Evolutionary conservation across 805 yeast species (phyloP).

Genomic region (Candida caryicola): DNA sequence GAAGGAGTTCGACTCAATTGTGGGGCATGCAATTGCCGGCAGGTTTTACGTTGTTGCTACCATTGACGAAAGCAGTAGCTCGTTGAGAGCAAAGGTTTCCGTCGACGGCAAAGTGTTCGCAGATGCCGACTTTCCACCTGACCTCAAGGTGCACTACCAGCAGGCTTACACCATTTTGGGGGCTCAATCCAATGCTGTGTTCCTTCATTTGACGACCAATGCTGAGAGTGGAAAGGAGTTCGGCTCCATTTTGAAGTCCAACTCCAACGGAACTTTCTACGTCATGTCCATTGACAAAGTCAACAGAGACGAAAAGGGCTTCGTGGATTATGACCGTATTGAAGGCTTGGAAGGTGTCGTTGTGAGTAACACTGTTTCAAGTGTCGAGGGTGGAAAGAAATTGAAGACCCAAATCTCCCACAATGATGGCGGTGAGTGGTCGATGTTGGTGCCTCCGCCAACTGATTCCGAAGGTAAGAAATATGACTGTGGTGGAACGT

Average conservation of each 20-base stretch:
- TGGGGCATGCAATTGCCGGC: slow-evolving; percentile 73
- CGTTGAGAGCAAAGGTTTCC: slow-evolving; percentile 67
- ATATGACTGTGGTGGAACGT: slow-evolving; percentile 49
- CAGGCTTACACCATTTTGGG: slow-evolving; percentile 73
- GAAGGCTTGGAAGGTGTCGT: slow-evolving; percentile 84
- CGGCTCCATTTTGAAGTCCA: slow-evolving; percentile 84
- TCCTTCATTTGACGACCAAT: slow-evolving; percentile 78
- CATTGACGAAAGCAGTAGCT: slow-evolving; percentile 41
- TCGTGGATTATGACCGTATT: slow-evolving; percentile 84
- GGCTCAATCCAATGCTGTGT: slow-evolving; percentile 66
- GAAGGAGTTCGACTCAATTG: slow-evolving; percentile 52
- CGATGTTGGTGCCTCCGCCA: slow-evolving; percentile 63
- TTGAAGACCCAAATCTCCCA: slow-evolving; percentile 74
- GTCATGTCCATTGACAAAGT: slow-evolving; percentile 66
- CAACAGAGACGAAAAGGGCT: slow-evolving; percentile 71
- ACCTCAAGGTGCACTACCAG: slow-evolving; percentile 55
- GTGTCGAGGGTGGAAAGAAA: slow-evolving; percentile 48
- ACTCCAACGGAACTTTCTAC: slow-evolving; percentile 87
- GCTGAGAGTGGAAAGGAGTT: slow-evolving; percentile 49
- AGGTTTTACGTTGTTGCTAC: slow-evolving; percentile 74
- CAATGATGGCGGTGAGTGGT: slow-evolving; percentile 92
- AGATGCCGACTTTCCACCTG: slow-evolving; percentile 71
- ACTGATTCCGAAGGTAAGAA: slow-evolving; percentile 58
- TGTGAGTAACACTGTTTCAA: slow-evolving; percentile 65
- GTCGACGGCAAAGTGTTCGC: slow-evolving; percentile 77